Evolutionary conservation across 2,329 filamentous ascomycete genomes (phyloP).

Genomic region (Chaetothyriales sp.): DNA sequence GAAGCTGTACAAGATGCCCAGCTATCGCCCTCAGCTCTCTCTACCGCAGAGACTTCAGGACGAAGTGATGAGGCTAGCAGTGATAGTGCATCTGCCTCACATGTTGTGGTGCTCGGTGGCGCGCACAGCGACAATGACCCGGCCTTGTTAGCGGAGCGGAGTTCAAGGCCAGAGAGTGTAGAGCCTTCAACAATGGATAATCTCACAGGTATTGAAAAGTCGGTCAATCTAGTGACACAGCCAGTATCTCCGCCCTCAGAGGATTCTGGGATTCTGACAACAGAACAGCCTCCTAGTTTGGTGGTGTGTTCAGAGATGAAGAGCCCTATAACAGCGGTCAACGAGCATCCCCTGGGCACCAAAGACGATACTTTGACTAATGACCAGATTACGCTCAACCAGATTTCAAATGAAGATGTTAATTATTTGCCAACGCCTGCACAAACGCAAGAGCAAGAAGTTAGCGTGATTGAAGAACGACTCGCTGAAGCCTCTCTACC

Average conservation of each 20-base stretch:
- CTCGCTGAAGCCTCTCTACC: not conserved
- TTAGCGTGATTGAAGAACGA: not conserved
- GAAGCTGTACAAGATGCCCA: not conserved
- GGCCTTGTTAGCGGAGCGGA: not conserved
- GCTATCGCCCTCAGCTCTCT: not conserved
- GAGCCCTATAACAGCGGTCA: not conserved
- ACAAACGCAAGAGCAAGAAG: not conserved
- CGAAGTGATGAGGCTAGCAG: not conserved
- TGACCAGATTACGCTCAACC: not conserved
- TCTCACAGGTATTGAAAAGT: not conserved
- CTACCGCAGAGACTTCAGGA: not conserved
- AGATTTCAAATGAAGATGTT: not conserved
- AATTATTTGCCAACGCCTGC: not conserved
- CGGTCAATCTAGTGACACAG: not conserved
- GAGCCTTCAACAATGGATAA: not conserved
- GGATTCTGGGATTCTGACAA: not conserved
- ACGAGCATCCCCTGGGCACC: not conserved
- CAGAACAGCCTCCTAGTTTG: not conserved
- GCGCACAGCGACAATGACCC: not conserved
- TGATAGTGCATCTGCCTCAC: not conserved
- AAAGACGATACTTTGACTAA: not conserved
- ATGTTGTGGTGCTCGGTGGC: not conserved
- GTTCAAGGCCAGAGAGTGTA: not conserved
- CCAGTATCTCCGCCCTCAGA: not conserved
- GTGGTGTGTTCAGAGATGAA: not conserved